Evolutionary conservation across 2,329 filamentous ascomycete species (phyloP).

Genomic region (Colletotrichum graminicola): DNA sequence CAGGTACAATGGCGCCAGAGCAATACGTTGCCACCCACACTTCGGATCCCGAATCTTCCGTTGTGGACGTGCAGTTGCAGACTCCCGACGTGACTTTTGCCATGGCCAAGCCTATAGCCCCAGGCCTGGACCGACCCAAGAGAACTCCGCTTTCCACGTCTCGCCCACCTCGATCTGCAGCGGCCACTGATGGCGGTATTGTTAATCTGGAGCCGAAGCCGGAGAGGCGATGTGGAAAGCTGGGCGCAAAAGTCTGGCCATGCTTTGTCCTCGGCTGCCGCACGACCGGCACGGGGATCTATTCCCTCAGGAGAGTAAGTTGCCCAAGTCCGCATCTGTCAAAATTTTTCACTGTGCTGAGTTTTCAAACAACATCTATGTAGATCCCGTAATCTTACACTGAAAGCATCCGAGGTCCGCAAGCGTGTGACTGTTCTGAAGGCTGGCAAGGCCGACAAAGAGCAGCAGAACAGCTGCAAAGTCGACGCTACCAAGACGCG

Average conservation of each 20-base stretch:
- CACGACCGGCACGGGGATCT: neutral
- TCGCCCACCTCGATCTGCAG: neutral
- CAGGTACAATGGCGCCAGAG: neutral
- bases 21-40: neutral
- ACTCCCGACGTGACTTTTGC: neutral
- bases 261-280: neutral
- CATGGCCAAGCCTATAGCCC: neutral
- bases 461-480: neutral
- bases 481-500: neutral
- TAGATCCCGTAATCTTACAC: neutral
- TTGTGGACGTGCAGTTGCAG: neutral
- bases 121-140: neutral
- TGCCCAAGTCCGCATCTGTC: accelerated
- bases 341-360: neutral
- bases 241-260: neutral
- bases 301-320: neutral
- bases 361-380: neutral
- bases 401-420: neutral
- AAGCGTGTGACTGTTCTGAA: neutral
- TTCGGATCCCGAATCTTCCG: neutral
- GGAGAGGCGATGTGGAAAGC: neutral
- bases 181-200: neutral
- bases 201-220: neutral
- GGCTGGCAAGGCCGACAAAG: no score
- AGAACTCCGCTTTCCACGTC: neutral